These are phyloP conservation scores for Boletus reticulatus DNA, from an alignment of 768 basidiomycete genomes.

Conservation along the genomic window DNA sequence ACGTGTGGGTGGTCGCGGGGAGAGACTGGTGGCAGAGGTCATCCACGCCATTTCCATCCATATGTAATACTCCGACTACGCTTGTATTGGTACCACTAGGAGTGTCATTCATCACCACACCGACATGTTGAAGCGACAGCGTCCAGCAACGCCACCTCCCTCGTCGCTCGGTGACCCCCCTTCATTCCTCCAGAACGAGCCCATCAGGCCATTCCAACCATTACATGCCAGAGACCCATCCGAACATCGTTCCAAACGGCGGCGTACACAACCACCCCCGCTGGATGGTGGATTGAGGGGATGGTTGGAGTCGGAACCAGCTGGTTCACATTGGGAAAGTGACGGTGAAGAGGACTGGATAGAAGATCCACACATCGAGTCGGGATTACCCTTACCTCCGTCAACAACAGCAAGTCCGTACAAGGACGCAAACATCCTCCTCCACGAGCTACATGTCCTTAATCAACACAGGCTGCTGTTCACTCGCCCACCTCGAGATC, in stretches of 20 bases:
- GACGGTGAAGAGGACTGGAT: constrained; percentile 34
- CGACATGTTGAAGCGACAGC: constrained; percentile 54
- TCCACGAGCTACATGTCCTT: constrained; percentile 69
- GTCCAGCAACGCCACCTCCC: constrained; percentile 44
- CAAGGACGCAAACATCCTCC: constrained; percentile 57
- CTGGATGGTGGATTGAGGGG: constrained; percentile 53
- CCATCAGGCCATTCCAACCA: constrained; percentile 10
- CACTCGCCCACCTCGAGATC: constrained; percentile 14
- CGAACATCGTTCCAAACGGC: constrained; percentile 47
- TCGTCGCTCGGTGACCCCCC: constrained; percentile 29
- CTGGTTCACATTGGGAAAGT: constrained; percentile 15
- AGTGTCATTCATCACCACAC: constrained; percentile 1
- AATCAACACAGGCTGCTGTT: constrained; percentile 62
- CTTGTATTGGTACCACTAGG: constrained; percentile 6
- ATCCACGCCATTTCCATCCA: constrained; percentile 7
- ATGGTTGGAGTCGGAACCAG: constrained; percentile 31
- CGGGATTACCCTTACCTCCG: constrained; percentile 14
- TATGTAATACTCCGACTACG: constrained; percentile 19
- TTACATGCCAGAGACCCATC: constrained; percentile 7
- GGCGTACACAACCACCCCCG: constrained; percentile 49
- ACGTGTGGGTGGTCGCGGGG: constrained; percentile 6
- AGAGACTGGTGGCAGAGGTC: constrained; percentile 20
- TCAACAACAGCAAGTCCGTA: constrained; percentile 40
- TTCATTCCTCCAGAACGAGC: constrained; percentile 16
- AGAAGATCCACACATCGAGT: constrained; percentile 36